Evolutionary conservation across 2,329 filamentous ascomycete species (phyloP), one percentile per base, ranked within the genome.

Genomic region (Seiridium cupressi): DNA sequence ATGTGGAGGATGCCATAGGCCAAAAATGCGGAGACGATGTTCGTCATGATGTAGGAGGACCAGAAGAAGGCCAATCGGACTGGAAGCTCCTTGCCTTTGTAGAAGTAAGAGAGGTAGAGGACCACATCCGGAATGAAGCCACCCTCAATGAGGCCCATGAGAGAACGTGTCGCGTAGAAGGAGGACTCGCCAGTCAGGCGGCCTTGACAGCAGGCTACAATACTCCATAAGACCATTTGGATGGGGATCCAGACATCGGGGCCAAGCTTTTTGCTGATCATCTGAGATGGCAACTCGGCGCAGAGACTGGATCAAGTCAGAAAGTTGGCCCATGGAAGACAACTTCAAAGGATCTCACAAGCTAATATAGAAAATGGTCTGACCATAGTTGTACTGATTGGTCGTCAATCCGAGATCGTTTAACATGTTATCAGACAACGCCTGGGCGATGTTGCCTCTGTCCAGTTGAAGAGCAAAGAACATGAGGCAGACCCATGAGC

Each of bases 381-480:
- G 51, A 7, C 60, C 60, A 26, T 58, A 59, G 7, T 61, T 61
- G 46, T 61, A 61, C 26, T 61, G 60, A 49, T 76, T 75, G 1
- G 73, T 76, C 13, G 65, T 62, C 54, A 75, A 66, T 0, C 68
- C 65, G 3, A 76, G 62, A 40, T 76, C 74, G 1, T 68, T 65
- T 8, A 74, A 53, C 55, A 73, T 68, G 49, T 73, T 69, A 47
- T 74, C 72, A 5, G 72, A 71, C n/a, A 72, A 66, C 4, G 72
- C 72, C 53, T 74, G 72, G 35, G 67, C 64, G 56, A 81, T 76
- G 59, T 81, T 81, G n/a, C 74, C 75, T 38, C 78, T 68, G 64
- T 83, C 79, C 18, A 84, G 72, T 55, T 85, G 79, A 2, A 84
- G 70, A 0, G 80, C 79, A 59, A 84, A 81, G 70, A 84, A 83